Conservation (phyloP, 2,329 filamentous ascomycete species). For the Teratosphaeria destructans region DNA sequence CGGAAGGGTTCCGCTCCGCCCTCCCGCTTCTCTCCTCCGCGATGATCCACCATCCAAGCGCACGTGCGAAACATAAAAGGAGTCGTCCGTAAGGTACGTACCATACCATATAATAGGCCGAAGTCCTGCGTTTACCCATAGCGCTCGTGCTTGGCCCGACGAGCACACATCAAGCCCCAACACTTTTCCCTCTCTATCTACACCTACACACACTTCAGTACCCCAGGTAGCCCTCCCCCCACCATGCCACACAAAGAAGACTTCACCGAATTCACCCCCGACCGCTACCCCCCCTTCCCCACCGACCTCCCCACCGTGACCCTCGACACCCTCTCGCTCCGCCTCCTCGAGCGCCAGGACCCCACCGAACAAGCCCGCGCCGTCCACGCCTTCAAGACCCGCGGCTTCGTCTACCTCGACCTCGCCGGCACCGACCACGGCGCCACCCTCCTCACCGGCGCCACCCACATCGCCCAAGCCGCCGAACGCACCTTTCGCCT, state of each 20-base stretch:
- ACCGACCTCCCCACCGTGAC: slow-evolving; percentile 17
- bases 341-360: slow-evolving; percentile 28
- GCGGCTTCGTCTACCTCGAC: slow-evolving; percentile 50
- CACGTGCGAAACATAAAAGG: too few relatives aligned
- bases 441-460: slow-evolving; percentile 16
- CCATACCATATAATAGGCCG: background rate
- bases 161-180: background rate
- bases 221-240: background rate
- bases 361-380: slow-evolving; percentile 27
- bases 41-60: background rate
- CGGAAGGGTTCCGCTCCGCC: background rate
- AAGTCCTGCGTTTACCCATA: background rate
- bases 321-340: slow-evolving; percentile 29
- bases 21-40: background rate
- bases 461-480: slow-evolving; percentile 23
- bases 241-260: slow-evolving; percentile 24
- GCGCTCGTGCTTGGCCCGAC: background rate
- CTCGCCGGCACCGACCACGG: slow-evolving; percentile 25
- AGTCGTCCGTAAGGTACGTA: background rate
- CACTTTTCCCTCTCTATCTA: background rate
- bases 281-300: slow-evolving; percentile 33
- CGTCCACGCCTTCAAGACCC: slow-evolving; percentile 33
- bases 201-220: background rate
- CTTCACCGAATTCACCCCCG: slow-evolving; percentile 21
- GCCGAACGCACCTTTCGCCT: slow-evolving; percentile 39